These are phyloP conservation scores for Populus deltoides DNA, from an alignment of 345 rosid genomes.

Conservation along the genomic window DNA sequence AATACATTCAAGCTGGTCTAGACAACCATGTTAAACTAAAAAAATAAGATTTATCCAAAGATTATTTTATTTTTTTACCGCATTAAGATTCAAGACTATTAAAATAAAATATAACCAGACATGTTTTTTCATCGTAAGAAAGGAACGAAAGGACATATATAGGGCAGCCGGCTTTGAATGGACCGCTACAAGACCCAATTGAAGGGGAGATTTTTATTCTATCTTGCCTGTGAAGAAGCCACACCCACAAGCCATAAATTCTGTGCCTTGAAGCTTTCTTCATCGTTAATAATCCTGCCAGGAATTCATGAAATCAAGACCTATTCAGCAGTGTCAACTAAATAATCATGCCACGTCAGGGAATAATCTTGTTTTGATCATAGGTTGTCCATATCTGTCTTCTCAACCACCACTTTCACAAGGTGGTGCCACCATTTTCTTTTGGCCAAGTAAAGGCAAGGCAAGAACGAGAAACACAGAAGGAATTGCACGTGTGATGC, in stretches of 20 bases:
- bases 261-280: neutral
- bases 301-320: neutral
- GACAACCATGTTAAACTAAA: too few species aligned
- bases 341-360: neutral
- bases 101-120: too few species aligned
- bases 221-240: neutral
- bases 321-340: neutral
- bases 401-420: neutral
- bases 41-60: too few species aligned
- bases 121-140: neutral
- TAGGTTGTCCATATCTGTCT: neutral
- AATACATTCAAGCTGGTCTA: too few species aligned
- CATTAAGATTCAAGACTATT: too few species aligned
- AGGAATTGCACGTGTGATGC: slow-evolving; percentile 12
- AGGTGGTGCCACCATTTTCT: neutral
- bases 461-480: neutral
- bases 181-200: neutral
- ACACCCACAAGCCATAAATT: neutral
- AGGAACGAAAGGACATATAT: too few species aligned
- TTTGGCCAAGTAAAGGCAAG: neutral
- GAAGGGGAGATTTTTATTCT: neutral
- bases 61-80: too few species aligned
- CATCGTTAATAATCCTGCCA: neutral
- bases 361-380: neutral
- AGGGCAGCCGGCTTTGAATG: neutral